Conservation (phyloP, 352 stramenopile species). For the Phytopythium litorale region DNA sequence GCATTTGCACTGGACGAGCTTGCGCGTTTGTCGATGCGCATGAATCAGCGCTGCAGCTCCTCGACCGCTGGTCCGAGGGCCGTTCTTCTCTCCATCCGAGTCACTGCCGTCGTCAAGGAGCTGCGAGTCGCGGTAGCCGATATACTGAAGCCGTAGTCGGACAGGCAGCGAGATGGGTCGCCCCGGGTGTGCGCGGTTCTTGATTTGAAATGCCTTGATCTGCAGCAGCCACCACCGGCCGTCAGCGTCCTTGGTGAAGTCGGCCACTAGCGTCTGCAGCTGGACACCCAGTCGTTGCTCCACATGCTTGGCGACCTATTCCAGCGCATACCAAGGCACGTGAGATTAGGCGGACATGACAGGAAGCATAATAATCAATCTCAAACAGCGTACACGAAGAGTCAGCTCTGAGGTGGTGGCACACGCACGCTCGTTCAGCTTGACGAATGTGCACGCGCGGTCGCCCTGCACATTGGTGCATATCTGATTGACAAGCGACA, state of each 20-base stretch:
- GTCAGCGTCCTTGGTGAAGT: constrained; percentile 67
- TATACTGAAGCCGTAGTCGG: constrained; percentile 38
- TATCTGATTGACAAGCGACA: constrained; percentile 44
- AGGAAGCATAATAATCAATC: background rate
- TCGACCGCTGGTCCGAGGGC: constrained; percentile 8
- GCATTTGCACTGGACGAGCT: constrained; percentile 77
- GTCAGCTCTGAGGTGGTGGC: constrained; percentile 66
- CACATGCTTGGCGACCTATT: constrained; percentile 68
- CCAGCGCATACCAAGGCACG: background rate
- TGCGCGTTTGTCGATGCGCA: constrained; percentile 61
- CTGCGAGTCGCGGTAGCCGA: constrained; percentile 63
- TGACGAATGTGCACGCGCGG: constrained; percentile 74
- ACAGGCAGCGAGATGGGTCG: constrained; percentile 35
- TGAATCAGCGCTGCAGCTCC: constrained; percentile 14
- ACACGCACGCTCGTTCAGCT: constrained; percentile 71
- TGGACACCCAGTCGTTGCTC: constrained; percentile 58
- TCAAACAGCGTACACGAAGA: constrained; percentile 34
- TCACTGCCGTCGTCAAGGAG: constrained; percentile 57
- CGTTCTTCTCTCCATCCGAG: constrained; percentile 37
- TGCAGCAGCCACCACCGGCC: constrained; percentile 78
- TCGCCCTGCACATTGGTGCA: constrained; percentile 65
- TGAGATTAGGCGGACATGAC: background rate
- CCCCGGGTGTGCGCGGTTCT: constrained; percentile 27
- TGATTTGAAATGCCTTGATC: constrained; percentile 72
- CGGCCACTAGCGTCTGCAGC: constrained; percentile 59